Conservation (phyloP, 1,284 basidiomycete genomes). For the Austroboletus niveus region DNA sequence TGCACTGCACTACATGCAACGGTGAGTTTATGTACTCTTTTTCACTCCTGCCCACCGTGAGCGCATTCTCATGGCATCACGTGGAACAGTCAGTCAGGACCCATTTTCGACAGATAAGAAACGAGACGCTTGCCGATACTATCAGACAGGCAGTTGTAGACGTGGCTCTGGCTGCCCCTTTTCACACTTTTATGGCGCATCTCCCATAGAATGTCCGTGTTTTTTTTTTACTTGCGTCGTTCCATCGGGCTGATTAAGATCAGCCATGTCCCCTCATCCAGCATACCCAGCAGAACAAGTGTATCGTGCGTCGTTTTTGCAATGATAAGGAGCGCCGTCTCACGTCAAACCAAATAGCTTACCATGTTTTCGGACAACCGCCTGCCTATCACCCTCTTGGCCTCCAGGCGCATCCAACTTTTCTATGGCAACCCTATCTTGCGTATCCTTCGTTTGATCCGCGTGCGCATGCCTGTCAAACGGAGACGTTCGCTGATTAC, state of each 20-base stretch:
- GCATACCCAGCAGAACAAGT: constrained; percentile 15
- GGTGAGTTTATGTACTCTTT: constrained; percentile 13
- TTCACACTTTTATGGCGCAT: constrained; percentile 11
- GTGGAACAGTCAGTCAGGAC: constrained; percentile 13
- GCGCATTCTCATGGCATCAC: constrained; percentile 7
- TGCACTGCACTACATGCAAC: constrained; percentile 7
- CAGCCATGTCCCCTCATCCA: constrained; percentile 11
- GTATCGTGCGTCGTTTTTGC: constrained; percentile 16
- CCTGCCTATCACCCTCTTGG: constrained; percentile 19
- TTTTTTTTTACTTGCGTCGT: neutral
- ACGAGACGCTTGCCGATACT: constrained; percentile 23
- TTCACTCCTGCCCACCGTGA: neutral
- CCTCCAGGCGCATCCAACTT: constrained; percentile 17
- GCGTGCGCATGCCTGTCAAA: constrained; percentile 4
- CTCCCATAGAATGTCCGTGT: constrained; percentile 17
- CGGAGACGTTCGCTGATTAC: constrained; percentile 11
- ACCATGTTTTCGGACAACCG: constrained; percentile 15
- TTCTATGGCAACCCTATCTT: constrained; percentile 27
- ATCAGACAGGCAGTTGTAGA: constrained; percentile 25
- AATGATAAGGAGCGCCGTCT: constrained; percentile 1
- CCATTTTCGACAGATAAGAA: constrained; percentile 7
- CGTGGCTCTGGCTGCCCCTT: constrained; percentile 31
- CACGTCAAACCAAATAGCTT: constrained; percentile 16
- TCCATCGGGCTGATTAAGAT: constrained; percentile 12
- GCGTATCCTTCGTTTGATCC: constrained; percentile 17